A percentile compares a stretch with the other conserved stretches of the same genome.
Conservation (phyloP, 305 asterid species). For the Coffea humblotiana region DNA sequence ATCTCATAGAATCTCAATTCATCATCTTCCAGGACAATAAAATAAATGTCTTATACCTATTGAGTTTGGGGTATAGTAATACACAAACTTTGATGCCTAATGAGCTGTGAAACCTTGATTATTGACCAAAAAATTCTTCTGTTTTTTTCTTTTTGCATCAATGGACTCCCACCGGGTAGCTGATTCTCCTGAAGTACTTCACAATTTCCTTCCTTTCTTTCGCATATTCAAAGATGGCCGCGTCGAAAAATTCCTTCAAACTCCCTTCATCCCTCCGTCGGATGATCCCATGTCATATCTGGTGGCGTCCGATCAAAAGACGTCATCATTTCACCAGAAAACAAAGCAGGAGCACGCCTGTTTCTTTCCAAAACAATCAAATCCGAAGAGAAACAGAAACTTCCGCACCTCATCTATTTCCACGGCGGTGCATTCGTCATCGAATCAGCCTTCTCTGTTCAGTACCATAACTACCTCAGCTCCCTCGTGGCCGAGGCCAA, state of each 20-base stretch:
- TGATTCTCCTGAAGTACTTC: slow-evolving; percentile 18
- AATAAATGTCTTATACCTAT: too few species aligned
- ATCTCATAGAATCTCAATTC: too few species aligned
- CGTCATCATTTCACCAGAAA: slow-evolving; percentile 42
- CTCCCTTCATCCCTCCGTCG: slow-evolving; percentile 47
- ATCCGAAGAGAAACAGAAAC: slow-evolving; percentile 16
- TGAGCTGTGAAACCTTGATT: too few species aligned
- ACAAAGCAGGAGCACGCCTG: slow-evolving; percentile 41
- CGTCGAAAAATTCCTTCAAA: slow-evolving; percentile 27
- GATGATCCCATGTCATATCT: slow-evolving; percentile 34
- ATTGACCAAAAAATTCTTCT: too few species aligned
- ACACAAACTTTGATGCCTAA: too few species aligned
- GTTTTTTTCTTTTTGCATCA: neutral
- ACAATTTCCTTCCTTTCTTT: slow-evolving; percentile 48
- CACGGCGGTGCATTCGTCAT: slow-evolving; percentile 73
- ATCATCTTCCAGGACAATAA: too few species aligned
- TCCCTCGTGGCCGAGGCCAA: slow-evolving; percentile 43
- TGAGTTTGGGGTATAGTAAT: too few species aligned
- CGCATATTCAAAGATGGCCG: slow-evolving; percentile 47
- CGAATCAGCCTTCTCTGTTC: slow-evolving; percentile 60
- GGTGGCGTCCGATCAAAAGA: slow-evolving; percentile 56
- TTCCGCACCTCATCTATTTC: slow-evolving; percentile 59
- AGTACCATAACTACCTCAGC: slow-evolving; percentile 41
- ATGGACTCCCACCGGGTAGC: neutral
- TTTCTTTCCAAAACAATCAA: slow-evolving; percentile 44